Conservation (phyloP, 805 yeast genomes). For the Clavispora santaluciae region DNA sequence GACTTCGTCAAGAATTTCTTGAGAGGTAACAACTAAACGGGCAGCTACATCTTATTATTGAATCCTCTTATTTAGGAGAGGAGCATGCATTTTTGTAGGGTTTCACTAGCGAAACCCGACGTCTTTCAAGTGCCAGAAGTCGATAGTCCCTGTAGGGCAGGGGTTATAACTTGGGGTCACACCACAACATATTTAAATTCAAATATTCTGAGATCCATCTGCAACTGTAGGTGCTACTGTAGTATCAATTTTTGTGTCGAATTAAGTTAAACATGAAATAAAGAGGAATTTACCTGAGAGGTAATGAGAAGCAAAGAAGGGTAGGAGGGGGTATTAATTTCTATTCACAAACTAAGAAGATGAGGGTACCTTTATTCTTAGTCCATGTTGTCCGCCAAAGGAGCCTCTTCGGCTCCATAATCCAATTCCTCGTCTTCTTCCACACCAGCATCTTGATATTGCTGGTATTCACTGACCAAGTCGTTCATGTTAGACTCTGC, state of each 20-base stretch:
- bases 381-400: conserved; percentile 49
- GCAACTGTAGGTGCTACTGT: not conserved
- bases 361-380: conserved; percentile 11
- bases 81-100: not conserved
- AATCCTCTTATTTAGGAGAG: not conserved
- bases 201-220: not conserved
- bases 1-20: conserved; percentile 70
- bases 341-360: not conserved
- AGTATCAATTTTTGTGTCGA: conserved; percentile 2
- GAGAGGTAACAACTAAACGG: conserved; percentile 44
- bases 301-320: not conserved
- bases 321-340: conserved; percentile 6
- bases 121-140: not conserved
- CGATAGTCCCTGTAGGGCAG: not conserved
- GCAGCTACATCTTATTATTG: conserved; percentile 2
- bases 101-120: not conserved
- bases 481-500: conserved; percentile 91
- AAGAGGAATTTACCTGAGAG: conserved; percentile 1
- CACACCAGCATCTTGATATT: conserved; percentile 78
- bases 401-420: conserved; percentile 58
- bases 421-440: conserved; percentile 76
- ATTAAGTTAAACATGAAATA: conserved; percentile 6
- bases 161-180: not conserved
- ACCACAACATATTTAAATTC: not conserved
- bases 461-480: conserved; percentile 83